Evolutionary conservation across 139 green algal species (phyloP).

Genomic region (Choricystis sp.): DNA sequence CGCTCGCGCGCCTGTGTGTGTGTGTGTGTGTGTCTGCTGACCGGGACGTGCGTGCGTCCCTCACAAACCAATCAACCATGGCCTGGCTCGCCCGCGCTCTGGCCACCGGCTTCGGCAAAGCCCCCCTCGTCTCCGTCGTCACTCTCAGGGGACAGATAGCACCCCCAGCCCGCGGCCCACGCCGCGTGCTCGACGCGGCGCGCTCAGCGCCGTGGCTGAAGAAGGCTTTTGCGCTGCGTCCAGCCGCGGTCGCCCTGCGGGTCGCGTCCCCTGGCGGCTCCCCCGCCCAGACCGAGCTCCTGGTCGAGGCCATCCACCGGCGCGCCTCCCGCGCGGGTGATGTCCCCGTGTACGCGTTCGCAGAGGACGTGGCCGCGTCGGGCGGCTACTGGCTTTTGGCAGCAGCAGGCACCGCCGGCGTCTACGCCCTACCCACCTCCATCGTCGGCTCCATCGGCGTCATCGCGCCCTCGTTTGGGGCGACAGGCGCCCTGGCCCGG

Average conservation of each 20-base stretch:
- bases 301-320: neutral
- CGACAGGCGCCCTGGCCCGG: neutral
- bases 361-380: conserved; percentile 27
- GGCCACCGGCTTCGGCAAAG: neutral
- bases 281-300: conserved; percentile 1
- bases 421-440: conserved; percentile 13
- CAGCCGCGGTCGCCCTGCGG: neutral
- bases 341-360: conserved; percentile 24
- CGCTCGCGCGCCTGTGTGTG: too few relatives aligned
- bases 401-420: conserved; percentile 12
- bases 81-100: neutral
- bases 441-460: conserved; percentile 29
- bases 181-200: neutral
- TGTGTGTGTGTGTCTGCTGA: too few relatives aligned
- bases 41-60: too few relatives aligned
- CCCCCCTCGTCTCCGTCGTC: neutral
- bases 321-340: neutral
- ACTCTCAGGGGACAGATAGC: neutral
- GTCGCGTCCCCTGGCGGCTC: conserved; percentile 1
- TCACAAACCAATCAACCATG: too few relatives aligned
- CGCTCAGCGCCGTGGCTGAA: neutral
- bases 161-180: too few relatives aligned
- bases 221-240: neutral
- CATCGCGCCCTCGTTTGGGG: conserved; percentile 19
- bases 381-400: conserved; percentile 31